These are phyloP conservation scores for Alternaria burnsii DNA, from an alignment of 2,329 filamentous ascomycete species.

Conservation along the genomic window DNA sequence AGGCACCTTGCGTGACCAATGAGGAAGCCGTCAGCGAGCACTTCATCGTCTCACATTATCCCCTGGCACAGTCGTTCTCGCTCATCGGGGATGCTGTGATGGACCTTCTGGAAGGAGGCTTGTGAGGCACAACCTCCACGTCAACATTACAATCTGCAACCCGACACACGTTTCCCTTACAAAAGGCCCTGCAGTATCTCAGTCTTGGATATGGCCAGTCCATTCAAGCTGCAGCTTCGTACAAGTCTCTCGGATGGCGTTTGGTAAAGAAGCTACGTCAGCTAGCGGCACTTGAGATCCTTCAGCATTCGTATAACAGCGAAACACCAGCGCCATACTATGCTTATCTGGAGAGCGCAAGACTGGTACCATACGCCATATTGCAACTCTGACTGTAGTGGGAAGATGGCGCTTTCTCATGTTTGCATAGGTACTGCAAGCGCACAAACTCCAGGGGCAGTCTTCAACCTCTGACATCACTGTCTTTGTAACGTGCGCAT, in stretches of 20 bases:
- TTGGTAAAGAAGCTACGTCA: not conserved
- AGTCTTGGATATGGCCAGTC: not conserved
- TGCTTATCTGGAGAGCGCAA: not conserved
- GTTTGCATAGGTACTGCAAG: not conserved
- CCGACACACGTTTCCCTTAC: not conserved
- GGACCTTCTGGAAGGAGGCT: not conserved
- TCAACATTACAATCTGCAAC: not conserved
- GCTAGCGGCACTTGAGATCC: not conserved
- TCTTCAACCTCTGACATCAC: not conserved
- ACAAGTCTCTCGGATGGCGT: not conserved
- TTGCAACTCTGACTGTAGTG: not conserved
- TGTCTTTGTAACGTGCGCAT: not conserved
- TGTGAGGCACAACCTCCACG: not conserved
- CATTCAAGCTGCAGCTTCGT: not conserved
- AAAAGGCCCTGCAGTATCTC: not conserved
- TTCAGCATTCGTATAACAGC: not conserved
- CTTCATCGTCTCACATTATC: not conserved
- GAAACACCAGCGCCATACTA: not conserved
- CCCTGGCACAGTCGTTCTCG: not conserved
- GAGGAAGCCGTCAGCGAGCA: not conserved
- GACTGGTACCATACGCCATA: not conserved
- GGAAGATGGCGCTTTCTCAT: not conserved
- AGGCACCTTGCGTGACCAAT: not conserved
- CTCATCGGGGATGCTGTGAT: not conserved
- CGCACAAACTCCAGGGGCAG: not conserved